Percentiles rank a stretch among this genome's conserved stretches.
Conservation (phyloP, 1,284 basidiomycete species). For the Microbotryum violaceum region DNA sequence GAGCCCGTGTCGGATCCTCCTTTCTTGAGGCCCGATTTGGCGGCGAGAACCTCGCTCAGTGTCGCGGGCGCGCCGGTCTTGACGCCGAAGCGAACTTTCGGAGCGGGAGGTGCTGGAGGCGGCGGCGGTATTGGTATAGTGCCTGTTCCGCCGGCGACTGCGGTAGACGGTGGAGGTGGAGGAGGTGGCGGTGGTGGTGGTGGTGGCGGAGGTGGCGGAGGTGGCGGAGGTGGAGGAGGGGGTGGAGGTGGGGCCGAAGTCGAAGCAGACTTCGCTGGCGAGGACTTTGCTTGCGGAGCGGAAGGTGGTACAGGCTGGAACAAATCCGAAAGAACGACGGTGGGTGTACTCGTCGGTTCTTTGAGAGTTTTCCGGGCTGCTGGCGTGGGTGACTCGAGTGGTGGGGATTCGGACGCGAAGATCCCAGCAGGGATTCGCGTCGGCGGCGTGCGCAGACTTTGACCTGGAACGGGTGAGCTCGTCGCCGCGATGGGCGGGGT, state of each 20-base stretch:
- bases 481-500: constrained; percentile 2
- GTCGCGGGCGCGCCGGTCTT: constrained; percentile 3
- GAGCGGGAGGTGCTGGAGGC: constrained; percentile 42
- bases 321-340: background rate
- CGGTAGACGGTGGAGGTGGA: constrained; percentile 10
- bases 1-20: background rate
- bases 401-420: background rate
- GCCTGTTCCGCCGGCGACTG: background rate
- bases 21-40: constrained; percentile 11
- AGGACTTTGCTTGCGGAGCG: background rate
- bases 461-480: background rate
- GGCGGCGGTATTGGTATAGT: constrained; percentile 29
- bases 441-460: background rate
- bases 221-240: constrained; percentile 6
- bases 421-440: background rate
- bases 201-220: constrained; percentile 15
- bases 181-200: constrained; percentile 13
- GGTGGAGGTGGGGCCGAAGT: constrained; percentile 2
- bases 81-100: constrained; percentile 34
- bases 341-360: background rate
- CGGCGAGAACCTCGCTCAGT: constrained; percentile 14
- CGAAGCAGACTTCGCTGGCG: background rate
- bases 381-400: background rate
- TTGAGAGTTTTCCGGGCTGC: background rate
- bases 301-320: constrained; percentile 37